Evolutionary conservation across 2,329 filamentous ascomycete species (phyloP).

Genomic region (Mollisia scopiformis): DNA sequence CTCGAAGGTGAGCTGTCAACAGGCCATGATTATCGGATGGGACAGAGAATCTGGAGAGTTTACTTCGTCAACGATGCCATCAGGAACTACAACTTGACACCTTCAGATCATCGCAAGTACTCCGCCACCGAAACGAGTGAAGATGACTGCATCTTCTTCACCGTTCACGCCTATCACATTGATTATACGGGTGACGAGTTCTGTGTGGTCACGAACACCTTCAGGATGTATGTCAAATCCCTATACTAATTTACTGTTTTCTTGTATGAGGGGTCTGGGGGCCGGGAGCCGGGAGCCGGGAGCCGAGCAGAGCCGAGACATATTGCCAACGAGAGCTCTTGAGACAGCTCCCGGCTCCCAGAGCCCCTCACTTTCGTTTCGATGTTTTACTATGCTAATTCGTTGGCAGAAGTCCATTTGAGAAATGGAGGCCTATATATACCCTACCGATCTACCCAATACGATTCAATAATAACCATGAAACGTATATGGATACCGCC

Average conservation of each 20-base stretch:
- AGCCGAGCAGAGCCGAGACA: too few relatives aligned
- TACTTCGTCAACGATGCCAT: neutral
- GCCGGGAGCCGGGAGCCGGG: too few relatives aligned
- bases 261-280: too few relatives aligned
- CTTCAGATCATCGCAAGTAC: neutral
- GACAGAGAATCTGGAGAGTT: neutral
- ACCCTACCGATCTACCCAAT: neutral
- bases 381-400: too few relatives aligned
- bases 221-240: conserved; percentile 3
- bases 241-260: neutral
- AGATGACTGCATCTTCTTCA: neutral
- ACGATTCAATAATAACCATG: neutral
- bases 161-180: neutral
- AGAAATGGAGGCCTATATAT: neutral
- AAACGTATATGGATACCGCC: neutral
- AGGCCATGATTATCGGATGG: neutral
- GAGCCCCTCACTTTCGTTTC: too few relatives aligned
- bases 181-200: conserved; percentile 4
- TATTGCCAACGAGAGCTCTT: too few relatives aligned
- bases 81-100: neutral
- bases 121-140: neutral
- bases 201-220: neutral
- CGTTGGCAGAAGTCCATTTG: too few relatives aligned
- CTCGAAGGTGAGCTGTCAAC: neutral
- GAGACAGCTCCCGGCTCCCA: too few relatives aligned